Evolutionary conservation across 306 rosid genomes (phyloP), one percentile per base, ranked within the genome.

Genomic region (Hippophae tibetana): DNA sequence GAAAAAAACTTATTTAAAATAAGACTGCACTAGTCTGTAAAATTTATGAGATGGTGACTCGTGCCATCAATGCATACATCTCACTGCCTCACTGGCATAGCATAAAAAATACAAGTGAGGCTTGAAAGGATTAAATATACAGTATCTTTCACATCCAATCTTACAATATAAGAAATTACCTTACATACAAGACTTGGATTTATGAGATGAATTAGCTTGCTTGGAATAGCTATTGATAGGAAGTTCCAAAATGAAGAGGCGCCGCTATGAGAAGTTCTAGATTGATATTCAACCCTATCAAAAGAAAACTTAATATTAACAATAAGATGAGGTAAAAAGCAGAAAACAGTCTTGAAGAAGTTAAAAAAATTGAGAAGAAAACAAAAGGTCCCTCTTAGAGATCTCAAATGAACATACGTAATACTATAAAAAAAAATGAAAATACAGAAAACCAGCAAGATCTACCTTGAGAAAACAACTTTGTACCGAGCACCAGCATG

Each of bases 401-500:
- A 9, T 49, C 18, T 49, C 18, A 49, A 8, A 3, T 49, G 53
- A 6, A 13, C 14, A 13, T 23, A 18, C 23, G 23, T 18, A 18
- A 18, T 18, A 18, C 23, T 18, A 18, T 18, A 18, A 13, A 8
- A 45, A 45, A 60, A 47, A 42, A 45, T 43, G 61, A 57, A 31
- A 60, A 54, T 56, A 66, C 47, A 69, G 42, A 45, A 56, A 38
- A 56, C 11, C 13, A 25, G 63, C 61, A 70, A 76, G 50, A 66
- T 67, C 60, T 72, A 88, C 99, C 99, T 88, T 3, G 96, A 85
- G 75, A 92, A 92, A 14, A 83, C 89, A 66, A 96, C 96, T 75
- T 85, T 92, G 70, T 92, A 96, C 31, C 78, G 82, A 68, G 99
- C 99, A 58, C 99, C 96, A 7, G 86, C 86, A 72, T 88, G 93